Conservation (phyloP, 2,329 filamentous ascomycete species). For the Fusarium verrucosum region DNA sequence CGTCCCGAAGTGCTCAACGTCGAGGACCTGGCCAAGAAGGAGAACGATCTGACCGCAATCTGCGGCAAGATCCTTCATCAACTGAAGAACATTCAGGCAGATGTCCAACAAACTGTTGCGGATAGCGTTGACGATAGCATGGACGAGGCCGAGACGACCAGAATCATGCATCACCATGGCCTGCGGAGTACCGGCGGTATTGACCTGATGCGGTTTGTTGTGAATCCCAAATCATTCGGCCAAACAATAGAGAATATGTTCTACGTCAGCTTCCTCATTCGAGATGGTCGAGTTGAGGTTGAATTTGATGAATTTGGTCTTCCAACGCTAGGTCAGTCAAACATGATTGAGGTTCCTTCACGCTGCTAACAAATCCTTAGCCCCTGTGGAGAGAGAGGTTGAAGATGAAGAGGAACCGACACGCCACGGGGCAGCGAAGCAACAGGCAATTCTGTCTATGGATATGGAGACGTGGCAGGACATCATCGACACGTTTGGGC, state of each 20-base stretch:
- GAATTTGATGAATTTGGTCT: slow-evolving; percentile 75
- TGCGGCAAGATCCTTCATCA: slow-evolving; percentile 78
- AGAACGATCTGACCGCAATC: slow-evolving; percentile 79
- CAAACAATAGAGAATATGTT: slow-evolving; percentile 98
- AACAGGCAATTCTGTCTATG: slow-evolving; percentile 88
- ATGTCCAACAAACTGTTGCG: slow-evolving; percentile 58
- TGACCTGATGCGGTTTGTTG: slow-evolving; percentile 83
- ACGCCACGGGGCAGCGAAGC: slow-evolving; percentile 67
- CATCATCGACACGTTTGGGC: slow-evolving; percentile 78
- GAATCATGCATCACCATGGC: slow-evolving; percentile 71
- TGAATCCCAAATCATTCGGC: slow-evolving; percentile 90
- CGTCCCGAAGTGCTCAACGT: slow-evolving; percentile 80
- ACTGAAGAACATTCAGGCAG: slow-evolving; percentile 61
- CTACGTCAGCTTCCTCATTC: slow-evolving; percentile 92
- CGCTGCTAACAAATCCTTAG: slow-evolving; percentile 42
- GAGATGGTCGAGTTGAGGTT: slow-evolving; percentile 83
- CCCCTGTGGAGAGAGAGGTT: slow-evolving; percentile 53
- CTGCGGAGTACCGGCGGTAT: slow-evolving; percentile 76
- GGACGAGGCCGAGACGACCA: slow-evolving; percentile 56
- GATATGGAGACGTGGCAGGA: slow-evolving; percentile 86
- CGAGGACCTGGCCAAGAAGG: slow-evolving; percentile 79
- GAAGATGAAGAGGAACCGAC: slow-evolving; percentile 57
- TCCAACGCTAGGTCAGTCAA: slow-evolving; percentile 78
- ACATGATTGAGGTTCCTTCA: neutral
- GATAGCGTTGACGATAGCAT: slow-evolving; percentile 57